phyloP scores from a whole-genome alignment of 345 rosid genomes.

The Combretum micranthum region DNA sequence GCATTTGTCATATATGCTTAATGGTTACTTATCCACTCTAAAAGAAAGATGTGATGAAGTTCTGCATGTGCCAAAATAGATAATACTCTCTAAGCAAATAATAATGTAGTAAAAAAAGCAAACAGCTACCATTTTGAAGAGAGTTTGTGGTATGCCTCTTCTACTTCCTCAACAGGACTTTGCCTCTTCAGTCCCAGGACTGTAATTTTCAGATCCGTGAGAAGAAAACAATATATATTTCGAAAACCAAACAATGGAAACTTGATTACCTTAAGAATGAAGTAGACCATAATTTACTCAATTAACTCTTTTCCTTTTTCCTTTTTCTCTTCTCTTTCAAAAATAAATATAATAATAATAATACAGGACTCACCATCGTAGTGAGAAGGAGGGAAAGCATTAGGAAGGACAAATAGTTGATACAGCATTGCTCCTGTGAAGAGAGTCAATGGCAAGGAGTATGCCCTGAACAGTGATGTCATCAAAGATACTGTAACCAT shows the following conservation, averaged over 20 bases:
- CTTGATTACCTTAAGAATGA: no score
- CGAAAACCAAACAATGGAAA: not conserved
- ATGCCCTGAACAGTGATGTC: slow-evolving; percentile 38
- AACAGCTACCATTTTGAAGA: slow-evolving; percentile 49
- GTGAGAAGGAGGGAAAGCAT: slow-evolving; percentile 67
- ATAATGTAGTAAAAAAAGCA: not conserved
- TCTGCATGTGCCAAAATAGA: not conserved
- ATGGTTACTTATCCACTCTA: not conserved
- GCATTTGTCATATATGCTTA: slow-evolving; percentile 11
- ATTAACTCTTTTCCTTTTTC: no score
- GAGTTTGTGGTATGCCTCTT: slow-evolving; percentile 54
- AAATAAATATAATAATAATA: not conserved
- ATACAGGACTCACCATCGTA: slow-evolving; percentile 57
- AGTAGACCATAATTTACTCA: no score
- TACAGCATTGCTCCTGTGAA: slow-evolving; percentile 53
- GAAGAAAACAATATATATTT: not conserved
- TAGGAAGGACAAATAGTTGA: slow-evolving; percentile 76
- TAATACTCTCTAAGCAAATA: not conserved
- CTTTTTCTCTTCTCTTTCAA: not conserved
- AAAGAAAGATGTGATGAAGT: not conserved
- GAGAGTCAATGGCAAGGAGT: slow-evolving; percentile 53
- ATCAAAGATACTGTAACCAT: slow-evolving; percentile 36
- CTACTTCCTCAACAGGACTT: slow-evolving; percentile 54
- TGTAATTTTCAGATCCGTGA: slow-evolving; percentile 16
- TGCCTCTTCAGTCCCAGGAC: slow-evolving; percentile 55